Base-by-base conservation (phyloP, 768 basidiomycete genomes). In the Mycena olivaceomarginata region DNA sequence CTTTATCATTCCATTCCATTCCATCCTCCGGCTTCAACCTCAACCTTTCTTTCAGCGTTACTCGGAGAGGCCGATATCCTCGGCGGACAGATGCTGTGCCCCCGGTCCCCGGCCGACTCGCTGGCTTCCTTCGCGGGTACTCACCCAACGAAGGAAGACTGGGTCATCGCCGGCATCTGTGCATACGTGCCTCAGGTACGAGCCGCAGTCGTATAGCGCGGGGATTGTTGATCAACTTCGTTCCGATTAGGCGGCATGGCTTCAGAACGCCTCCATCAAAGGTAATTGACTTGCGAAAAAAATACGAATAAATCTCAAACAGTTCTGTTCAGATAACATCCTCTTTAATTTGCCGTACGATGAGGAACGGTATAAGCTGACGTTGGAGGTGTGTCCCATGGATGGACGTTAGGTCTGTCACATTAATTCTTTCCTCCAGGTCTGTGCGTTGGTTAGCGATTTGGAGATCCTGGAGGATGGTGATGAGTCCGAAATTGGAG, bases 21-120 rank as follows among this genome's bases (percentile, higher is more conserved):
- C 31, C 31, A 31, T 31, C 31, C 97, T 3, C 94, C 95, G 1
- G 95, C 96, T 3, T 31, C 31, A 92, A 98, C 82, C 31, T 31
- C 31, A 31, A 31, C 31, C 4, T 4, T 88, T n/a, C 5, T 46
- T 11, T 39, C 79, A 93, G 94, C 94, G 9, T 90, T 98, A 51
- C 90, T 99, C 5, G 97, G 97, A 37, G 97, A 98, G 87, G 94
- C 95, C 7, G 97, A 98, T 84, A 79, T 98, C 16, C 85, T 98
- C 10, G 86, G 94, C 22, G 97, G 97, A 0, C 95, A 97, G 81
- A 85, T 97, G 45, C 79, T 94, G 11, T 96, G 96, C 80, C 97
- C 97, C 13, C 91, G 96, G 31, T 97, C 97, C 4, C 94, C 95
- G 2, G 95, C 96, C 2, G 92, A 98, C 83, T 88, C 93, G 1